These are phyloP conservation scores for Pouteria glomerata DNA, from an alignment of 148 eudicot species.

Conservation along the genomic window DNA sequence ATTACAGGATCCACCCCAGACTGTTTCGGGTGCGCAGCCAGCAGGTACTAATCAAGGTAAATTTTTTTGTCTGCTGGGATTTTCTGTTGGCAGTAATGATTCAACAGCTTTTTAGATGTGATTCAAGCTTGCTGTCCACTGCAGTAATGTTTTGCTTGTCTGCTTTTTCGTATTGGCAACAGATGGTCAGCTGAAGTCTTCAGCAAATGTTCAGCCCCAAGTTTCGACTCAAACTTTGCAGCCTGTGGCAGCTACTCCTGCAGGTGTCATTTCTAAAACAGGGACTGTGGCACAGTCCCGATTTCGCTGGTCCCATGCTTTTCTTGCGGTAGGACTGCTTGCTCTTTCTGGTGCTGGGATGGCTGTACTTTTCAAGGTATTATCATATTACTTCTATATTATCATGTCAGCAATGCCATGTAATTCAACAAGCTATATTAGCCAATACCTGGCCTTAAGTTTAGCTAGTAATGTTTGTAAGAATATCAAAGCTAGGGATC, in stretches of 20 bases:
- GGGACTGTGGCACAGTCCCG: constrained; percentile 31
- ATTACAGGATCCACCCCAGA: constrained; percentile 68
- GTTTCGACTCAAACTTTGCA: constrained; percentile 46
- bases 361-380: constrained; percentile 70
- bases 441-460: not conserved
- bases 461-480: too few relatives aligned
- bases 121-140: not conserved
- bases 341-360: constrained; percentile 93
- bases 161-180: constrained; percentile 16
- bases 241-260: constrained; percentile 42
- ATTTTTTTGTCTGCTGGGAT: not conserved
- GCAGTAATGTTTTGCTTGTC: not conserved
- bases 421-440: not conserved
- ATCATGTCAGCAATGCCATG: not conserved
- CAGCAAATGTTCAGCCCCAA: constrained; percentile 46
- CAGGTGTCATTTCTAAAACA: constrained; percentile 35
- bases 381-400: not conserved
- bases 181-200: constrained; percentile 53
- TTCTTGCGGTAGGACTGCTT: constrained; percentile 69
- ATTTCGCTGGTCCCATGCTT: constrained; percentile 83
- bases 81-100: not conserved
- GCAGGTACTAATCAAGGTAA: constrained; percentile 55
- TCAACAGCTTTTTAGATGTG: not conserved
- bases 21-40: constrained; percentile 44
- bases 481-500: too few relatives aligned